A percentile compares a stretch with the other conserved stretches of the same genome.
Conservation (phyloP, 2,329 filamentous ascomycete genomes). For the Pleoardoris graminearum region DNA sequence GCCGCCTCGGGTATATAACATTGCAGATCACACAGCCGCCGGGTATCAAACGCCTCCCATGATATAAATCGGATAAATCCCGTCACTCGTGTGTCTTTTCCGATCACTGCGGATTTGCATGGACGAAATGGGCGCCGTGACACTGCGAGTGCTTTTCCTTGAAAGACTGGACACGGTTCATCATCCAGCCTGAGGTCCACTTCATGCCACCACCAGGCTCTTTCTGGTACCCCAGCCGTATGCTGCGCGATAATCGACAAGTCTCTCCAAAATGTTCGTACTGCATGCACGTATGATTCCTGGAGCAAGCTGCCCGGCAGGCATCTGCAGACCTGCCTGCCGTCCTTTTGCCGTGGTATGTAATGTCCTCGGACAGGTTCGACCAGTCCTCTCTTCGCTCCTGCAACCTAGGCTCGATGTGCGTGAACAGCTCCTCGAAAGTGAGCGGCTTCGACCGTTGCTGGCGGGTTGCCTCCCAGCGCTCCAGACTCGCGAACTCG, state of each 20-base stretch:
- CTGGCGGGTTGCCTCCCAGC: conserved; percentile 32
- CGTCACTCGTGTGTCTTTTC: conserved; percentile 15
- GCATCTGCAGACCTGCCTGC: conserved; percentile 31
- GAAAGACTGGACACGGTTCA: conserved; percentile 33
- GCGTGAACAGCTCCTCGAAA: conserved; percentile 40
- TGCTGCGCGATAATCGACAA: conserved; percentile 33
- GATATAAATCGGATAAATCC: conserved; percentile 26
- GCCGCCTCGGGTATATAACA: conserved; percentile 16
- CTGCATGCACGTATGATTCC: conserved; percentile 37
- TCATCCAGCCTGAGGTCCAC: conserved; percentile 40
- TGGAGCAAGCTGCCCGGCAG: conserved; percentile 34
- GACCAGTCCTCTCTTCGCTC: conserved; percentile 37
- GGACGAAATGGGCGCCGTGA: conserved; percentile 38
- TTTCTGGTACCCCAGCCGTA: conserved; percentile 36
- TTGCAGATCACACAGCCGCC: conserved; percentile 16
- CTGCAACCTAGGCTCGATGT: conserved; percentile 33
- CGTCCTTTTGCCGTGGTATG: conserved; percentile 21
- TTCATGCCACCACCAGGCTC: conserved; percentile 22
- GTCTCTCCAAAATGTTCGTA: conserved; percentile 36
- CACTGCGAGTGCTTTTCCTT: conserved; percentile 35
- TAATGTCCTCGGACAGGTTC: conserved; percentile 38
- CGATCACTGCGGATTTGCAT: conserved; percentile 32
- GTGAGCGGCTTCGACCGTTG: conserved; percentile 33
- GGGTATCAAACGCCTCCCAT: conserved; percentile 43
- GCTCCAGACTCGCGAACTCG: conserved; percentile 33